These are phyloP conservation scores for Ceratopteris richardii DNA, from an alignment of 75 land plant genomes.

Conservation along the genomic window DNA sequence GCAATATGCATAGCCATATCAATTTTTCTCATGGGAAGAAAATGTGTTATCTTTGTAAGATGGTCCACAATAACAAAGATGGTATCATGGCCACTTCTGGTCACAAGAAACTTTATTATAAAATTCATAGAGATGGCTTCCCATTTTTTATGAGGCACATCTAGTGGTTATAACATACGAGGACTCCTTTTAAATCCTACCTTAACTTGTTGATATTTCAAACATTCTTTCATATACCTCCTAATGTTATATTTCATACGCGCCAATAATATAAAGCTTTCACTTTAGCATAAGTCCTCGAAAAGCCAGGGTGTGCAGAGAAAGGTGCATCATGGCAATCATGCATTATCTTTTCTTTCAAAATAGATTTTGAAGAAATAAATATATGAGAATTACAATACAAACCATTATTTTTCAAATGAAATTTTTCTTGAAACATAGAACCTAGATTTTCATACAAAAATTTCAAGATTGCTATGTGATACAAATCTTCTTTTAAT, in stretches of 20 bases:
- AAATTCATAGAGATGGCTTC: constrained; percentile 21
- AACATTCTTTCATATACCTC: constrained; percentile 2
- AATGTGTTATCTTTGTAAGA: constrained; percentile 21
- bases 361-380: neutral
- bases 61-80: constrained; percentile 21
- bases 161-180: constrained; percentile 21
- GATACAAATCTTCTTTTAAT: too few species aligned
- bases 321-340: constrained; percentile 8
- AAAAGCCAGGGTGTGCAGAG: neutral
- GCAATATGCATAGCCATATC: constrained; percentile 3
- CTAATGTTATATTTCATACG: constrained; percentile 4
- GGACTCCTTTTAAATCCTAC: neutral
- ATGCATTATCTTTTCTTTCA: neutral
- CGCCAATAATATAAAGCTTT: constrained; percentile 12
- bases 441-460: too few species aligned
- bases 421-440: too few species aligned
- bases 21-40: constrained; percentile 1
- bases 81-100: constrained; percentile 4
- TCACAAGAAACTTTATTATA: constrained; percentile 6
- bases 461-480: too few species aligned
- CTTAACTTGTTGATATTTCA: constrained; percentile 17
- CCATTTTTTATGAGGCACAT: constrained; percentile 12
- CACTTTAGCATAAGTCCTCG: constrained; percentile 1
- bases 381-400: too few species aligned
- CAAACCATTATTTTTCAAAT: too few species aligned